These are phyloP conservation scores for Beauveria asiatica DNA, from an alignment of 2,329 filamentous ascomycete genomes.

Conservation along the genomic window DNA sequence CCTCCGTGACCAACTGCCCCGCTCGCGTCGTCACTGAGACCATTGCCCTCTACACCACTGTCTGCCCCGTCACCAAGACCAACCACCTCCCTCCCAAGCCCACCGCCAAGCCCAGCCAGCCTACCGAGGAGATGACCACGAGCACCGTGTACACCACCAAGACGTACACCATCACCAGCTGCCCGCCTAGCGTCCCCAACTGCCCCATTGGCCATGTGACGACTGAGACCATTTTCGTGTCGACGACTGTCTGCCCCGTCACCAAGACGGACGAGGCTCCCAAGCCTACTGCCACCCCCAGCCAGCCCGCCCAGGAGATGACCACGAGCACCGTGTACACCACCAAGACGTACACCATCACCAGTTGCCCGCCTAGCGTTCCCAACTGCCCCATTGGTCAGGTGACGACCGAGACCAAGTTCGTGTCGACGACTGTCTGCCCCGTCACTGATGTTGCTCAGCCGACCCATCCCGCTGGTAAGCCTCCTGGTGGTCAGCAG, in stretches of 20 bases:
- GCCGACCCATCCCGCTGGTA: not conserved
- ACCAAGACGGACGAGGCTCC: not conserved
- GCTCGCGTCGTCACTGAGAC: constrained; percentile 12
- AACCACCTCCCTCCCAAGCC: constrained; percentile 1
- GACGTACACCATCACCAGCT: constrained; percentile 14
- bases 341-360: constrained; percentile 14
- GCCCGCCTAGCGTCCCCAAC: constrained; percentile 12
- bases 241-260: constrained; percentile 8
- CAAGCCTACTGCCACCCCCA: not conserved
- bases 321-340: constrained; percentile 12
- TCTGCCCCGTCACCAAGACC: constrained; percentile 9
- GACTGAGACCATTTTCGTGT: constrained; percentile 6
- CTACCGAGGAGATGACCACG: constrained; percentile 10
- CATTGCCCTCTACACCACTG: constrained; percentile 6
- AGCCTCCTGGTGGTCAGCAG: not conserved
- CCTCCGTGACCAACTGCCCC: constrained; percentile 14
- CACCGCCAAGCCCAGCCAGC: not conserved
- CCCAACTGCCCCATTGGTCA: constrained; percentile 14
- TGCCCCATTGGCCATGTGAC: constrained; percentile 14
- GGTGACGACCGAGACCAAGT: constrained; percentile 10
- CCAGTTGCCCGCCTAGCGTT: constrained; percentile 12
- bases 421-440: not conserved
- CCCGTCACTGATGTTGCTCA: not conserved
- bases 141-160: constrained; percentile 14
- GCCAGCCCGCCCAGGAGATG: too few species aligned